phyloP scores from a whole-genome alignment of 1,284 basidiomycete species.

The Cutaneotrichosporon mucoides region DNA sequence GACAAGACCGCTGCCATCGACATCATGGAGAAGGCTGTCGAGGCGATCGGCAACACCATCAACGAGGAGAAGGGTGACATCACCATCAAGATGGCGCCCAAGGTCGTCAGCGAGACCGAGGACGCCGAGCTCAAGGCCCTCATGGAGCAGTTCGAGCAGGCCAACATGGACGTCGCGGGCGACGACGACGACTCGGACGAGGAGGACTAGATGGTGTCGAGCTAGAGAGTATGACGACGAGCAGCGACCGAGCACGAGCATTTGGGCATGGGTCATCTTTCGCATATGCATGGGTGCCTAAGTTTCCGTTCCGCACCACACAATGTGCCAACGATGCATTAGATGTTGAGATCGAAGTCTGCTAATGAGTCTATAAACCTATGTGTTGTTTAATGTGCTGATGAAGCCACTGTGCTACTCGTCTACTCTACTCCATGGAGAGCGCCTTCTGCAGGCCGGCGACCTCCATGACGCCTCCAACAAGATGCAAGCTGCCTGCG shows the following conservation, averaged over 20 bases:
- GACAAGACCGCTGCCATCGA: conserved; percentile 96
- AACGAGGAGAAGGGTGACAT: conserved; percentile 78
- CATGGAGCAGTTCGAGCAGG: conserved; percentile 85
- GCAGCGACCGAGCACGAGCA: neutral
- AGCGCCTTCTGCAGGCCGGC: conserved; percentile 63
- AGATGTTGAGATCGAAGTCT: conserved; percentile 1
- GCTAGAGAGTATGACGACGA: neutral
- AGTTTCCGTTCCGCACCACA: too few species aligned
- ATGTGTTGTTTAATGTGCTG: neutral
- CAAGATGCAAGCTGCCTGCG: conserved; percentile 87
- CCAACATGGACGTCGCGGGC: conserved; percentile 91
- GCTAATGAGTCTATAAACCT: neutral
- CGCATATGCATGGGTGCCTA: conserved; percentile 4
- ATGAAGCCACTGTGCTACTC: too few species aligned
- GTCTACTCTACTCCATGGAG: conserved; percentile 33
- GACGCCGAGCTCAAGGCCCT: conserved; percentile 90
- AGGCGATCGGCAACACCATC: conserved; percentile 80
- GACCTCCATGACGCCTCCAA: conserved; percentile 91
- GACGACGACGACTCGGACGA: conserved; percentile 61
- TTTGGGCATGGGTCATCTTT: conserved; percentile 4
- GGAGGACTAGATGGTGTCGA: conserved; percentile 20
- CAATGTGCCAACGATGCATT: neutral
- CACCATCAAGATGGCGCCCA: conserved; percentile 97
- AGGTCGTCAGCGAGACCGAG: conserved; percentile 94
- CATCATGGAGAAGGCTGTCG: conserved; percentile 86